These are phyloP conservation scores for Coemansia sp. DNA, from an alignment of 371 early-diverging fungal species.

Conservation along the genomic window DNA sequence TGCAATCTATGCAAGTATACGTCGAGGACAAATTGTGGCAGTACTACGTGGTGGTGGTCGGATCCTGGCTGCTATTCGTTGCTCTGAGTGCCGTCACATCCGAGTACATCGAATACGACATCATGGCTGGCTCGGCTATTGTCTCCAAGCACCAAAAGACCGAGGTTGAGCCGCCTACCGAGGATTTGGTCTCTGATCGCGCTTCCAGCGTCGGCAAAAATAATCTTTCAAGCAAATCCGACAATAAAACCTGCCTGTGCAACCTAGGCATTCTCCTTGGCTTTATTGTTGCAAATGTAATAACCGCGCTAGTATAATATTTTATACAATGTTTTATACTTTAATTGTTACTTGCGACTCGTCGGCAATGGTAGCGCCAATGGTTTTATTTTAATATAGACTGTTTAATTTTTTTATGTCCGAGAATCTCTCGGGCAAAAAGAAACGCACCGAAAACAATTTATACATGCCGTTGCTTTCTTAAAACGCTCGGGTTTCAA, in stretches of 20 bases:
- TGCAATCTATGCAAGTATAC: constrained; percentile 52
- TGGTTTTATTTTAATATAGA: constrained; percentile 46
- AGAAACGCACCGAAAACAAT: too few relatives aligned
- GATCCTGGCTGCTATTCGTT: constrained; percentile 61
- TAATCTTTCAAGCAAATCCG: too few relatives aligned
- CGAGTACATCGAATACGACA: constrained; percentile 59
- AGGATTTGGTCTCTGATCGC: constrained; percentile 48
- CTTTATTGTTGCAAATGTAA: constrained; percentile 60
- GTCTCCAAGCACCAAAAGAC: constrained; percentile 58
- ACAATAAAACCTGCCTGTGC: constrained; percentile 44
- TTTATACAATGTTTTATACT: too few relatives aligned
- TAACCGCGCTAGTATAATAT: constrained; percentile 26
- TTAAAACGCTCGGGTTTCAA: too few relatives aligned
- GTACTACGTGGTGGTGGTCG: constrained; percentile 60
- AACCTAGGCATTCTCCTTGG: constrained; percentile 68
- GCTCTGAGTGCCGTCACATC: constrained; percentile 56
- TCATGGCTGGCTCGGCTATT: constrained; percentile 61
- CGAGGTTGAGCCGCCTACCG: constrained; percentile 48
- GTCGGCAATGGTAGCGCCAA: not conserved
- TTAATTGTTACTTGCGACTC: not conserved
- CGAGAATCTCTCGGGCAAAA: too few relatives aligned
- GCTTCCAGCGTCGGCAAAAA: too few relatives aligned
- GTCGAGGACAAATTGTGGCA: constrained; percentile 61
- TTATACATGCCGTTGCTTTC: too few relatives aligned
- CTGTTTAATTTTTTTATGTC: too few relatives aligned